Conservation (phyloP, 805 yeast species). For the Teunomyces pallodes region DNA sequence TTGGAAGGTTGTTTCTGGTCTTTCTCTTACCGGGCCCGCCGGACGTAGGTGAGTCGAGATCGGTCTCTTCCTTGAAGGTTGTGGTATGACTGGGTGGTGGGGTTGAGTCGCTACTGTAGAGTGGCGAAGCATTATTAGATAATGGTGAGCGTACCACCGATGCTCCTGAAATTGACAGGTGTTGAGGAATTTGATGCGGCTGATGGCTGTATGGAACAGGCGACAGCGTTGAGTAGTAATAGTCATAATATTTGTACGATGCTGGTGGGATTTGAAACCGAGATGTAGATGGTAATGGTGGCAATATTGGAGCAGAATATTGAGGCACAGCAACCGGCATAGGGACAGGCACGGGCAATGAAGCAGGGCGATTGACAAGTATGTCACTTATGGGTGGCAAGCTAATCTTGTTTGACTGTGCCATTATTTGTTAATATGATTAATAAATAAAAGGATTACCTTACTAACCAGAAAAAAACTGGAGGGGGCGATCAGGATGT, state of each 20-base stretch:
- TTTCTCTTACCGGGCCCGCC: constrained; percentile 20
- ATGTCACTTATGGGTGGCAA: constrained; percentile 46
- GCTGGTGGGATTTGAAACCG: constrained; percentile 2
- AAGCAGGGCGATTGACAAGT: constrained; percentile 14
- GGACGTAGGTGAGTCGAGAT: constrained; percentile 4
- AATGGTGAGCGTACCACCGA: constrained; percentile 6
- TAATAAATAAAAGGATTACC: background rate
- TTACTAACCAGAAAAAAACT: background rate
- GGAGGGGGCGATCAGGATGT: background rate
- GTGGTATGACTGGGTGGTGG: constrained; percentile 11
- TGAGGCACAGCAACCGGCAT: constrained; percentile 1
- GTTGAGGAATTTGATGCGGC: background rate
- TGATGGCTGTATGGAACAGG: constrained; percentile 1
- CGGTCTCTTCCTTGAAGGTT: constrained; percentile 3
- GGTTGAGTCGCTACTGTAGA: constrained; percentile 9
- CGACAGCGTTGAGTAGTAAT: constrained; percentile 9
- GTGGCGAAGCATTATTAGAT: constrained; percentile 11
- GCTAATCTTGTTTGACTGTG: constrained; percentile 22
- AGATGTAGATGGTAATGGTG: constrained; percentile 7
- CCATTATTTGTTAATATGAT: background rate
- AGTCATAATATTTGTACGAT: constrained; percentile 12
- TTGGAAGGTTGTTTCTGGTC: constrained; percentile 72
- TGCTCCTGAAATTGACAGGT: constrained; percentile 1
- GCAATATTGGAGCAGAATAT: constrained; percentile 4
- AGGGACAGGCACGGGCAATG: constrained; percentile 5